Percentiles rank a stretch among this genome's conserved stretches.
Conservation (phyloP, 306 rosid genomes). For the Ceratonia siliqua region DNA sequence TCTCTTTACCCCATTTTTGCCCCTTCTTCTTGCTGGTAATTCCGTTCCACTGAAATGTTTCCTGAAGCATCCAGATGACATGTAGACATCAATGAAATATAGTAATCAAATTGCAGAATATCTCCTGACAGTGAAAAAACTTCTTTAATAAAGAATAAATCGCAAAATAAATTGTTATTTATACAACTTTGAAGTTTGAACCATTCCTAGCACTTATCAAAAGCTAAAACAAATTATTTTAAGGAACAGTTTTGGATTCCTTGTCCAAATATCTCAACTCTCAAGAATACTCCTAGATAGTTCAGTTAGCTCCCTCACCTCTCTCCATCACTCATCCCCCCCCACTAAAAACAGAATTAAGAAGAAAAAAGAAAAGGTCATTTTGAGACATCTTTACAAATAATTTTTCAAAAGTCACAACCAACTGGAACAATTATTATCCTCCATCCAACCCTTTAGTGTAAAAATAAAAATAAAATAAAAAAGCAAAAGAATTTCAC, state of each 20-base stretch:
- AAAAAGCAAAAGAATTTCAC: conserved; percentile 4
- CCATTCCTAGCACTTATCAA: conserved; percentile 3
- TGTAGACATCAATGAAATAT: conserved; percentile 7
- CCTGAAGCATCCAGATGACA: conserved; percentile 57
- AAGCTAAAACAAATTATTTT: conserved; percentile 1
- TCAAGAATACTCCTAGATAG: conserved; percentile 11
- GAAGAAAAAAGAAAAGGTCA: conserved; percentile 13
- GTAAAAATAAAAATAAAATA: conserved; percentile 15
- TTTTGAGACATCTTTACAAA: not conserved
- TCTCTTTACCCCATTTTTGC: conserved; percentile 94
- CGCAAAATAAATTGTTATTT: not conserved
- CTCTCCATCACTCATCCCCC: conserved; percentile 14
- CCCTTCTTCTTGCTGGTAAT: conserved; percentile 90
- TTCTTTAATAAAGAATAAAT: not conserved
- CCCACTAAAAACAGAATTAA: conserved; percentile 15
- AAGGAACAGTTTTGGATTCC: conserved; percentile 28
- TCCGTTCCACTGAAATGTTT: conserved; percentile 81
- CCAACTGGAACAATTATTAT: conserved; percentile 14
- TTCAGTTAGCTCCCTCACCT: conserved; percentile 18
- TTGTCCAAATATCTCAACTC: not conserved
- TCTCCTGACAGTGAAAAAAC: conserved; percentile 20
- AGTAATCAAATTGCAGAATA: conserved; percentile 5
- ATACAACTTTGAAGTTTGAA: conserved; percentile 13
- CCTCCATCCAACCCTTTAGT: conserved; percentile 27
- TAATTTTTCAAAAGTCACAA: conserved; percentile 9